A percentile compares a stretch with the other conserved stretches of the same genome.
phyloP scores from a whole-genome alignment of 192 early-diverging fungal genomes.

The Coemansia sp. region DNA sequence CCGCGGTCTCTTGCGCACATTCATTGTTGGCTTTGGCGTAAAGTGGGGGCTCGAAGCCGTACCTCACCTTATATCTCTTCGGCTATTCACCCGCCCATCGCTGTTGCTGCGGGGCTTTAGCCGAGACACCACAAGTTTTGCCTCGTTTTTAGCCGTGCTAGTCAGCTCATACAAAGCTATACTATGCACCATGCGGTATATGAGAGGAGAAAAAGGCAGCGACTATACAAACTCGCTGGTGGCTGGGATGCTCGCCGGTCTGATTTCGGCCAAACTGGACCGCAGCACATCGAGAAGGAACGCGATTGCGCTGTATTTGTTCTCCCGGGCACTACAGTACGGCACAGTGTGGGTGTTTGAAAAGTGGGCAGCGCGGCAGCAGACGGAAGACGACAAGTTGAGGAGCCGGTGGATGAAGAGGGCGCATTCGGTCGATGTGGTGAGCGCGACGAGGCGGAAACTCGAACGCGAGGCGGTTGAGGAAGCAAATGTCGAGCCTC shows the following conservation, averaged over 20 bases:
- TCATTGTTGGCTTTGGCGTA: slow-evolving; percentile 58
- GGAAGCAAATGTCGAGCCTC: background rate
- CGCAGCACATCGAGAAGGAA: slow-evolving; percentile 58
- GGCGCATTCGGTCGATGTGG: slow-evolving; percentile 24
- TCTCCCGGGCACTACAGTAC: slow-evolving; percentile 65
- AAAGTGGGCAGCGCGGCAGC: slow-evolving; percentile 48
- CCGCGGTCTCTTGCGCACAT: slow-evolving; percentile 65
- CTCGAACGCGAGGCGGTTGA: background rate
- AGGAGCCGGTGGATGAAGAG: slow-evolving; percentile 34
- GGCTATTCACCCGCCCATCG: slow-evolving; percentile 41
- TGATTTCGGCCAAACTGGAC: slow-evolving; percentile 61
- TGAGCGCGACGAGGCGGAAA: background rate
- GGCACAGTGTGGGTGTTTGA: slow-evolving; percentile 63
- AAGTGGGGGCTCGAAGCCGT: slow-evolving; percentile 61
- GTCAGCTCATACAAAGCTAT: slow-evolving; percentile 65
- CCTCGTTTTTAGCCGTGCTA: slow-evolving; percentile 64
- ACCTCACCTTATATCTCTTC: slow-evolving; percentile 58
- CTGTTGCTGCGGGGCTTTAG: slow-evolving; percentile 34
- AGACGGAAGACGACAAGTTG: slow-evolving; percentile 22
- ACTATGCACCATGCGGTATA: slow-evolving; percentile 60
- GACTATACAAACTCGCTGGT: slow-evolving; percentile 65
- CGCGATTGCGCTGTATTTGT: slow-evolving; percentile 64
- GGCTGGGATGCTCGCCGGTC: slow-evolving; percentile 62
- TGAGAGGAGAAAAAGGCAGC: slow-evolving; percentile 40
- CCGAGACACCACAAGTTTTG: slow-evolving; percentile 65